Conservation (phyloP, 129 eudicot genomes). For the Calendula officinalis region DNA sequence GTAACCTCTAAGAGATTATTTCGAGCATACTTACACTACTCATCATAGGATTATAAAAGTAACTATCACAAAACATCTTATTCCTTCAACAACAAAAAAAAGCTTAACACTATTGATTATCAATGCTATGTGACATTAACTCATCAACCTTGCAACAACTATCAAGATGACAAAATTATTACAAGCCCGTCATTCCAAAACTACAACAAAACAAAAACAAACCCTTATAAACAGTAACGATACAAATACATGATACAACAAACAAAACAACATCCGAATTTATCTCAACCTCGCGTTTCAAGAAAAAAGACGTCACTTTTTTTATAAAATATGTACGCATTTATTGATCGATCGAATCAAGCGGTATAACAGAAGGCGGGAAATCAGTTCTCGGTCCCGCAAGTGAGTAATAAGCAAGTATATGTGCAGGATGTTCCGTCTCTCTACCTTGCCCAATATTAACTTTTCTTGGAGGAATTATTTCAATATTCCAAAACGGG, state of each 20-base stretch:
- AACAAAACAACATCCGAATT: conserved; percentile 5
- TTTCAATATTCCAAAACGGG: conserved; percentile 89
- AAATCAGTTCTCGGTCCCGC: conserved; percentile 85
- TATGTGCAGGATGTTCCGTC: conserved; percentile 72
- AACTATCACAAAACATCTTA: not conserved
- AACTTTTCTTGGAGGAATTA: conserved; percentile 70
- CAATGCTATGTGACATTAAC: conserved; percentile 7
- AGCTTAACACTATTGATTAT: not conserved
- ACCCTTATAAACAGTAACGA: conserved; percentile 16
- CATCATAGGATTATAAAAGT: no score
- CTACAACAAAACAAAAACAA: conserved; percentile 13
- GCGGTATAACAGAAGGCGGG: conserved; percentile 55
- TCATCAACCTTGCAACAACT: conserved; percentile 16
- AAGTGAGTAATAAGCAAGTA: conserved; percentile 90
- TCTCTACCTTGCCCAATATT: conserved; percentile 30
- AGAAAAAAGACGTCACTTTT: conserved; percentile 15
- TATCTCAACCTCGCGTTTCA: conserved; percentile 26
- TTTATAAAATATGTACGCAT: conserved; percentile 24
- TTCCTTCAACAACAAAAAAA: not conserved
- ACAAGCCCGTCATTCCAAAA: conserved; percentile 14
- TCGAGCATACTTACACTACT: no score
- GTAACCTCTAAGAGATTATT: no score
- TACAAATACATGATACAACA: conserved; percentile 24
- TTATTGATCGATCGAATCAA: conserved; percentile 32
- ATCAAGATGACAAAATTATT: conserved; percentile 27